phyloP scores from a whole-genome alignment of 1,284 basidiomycete genomes.

The Ganoderma resinaceum region DNA sequence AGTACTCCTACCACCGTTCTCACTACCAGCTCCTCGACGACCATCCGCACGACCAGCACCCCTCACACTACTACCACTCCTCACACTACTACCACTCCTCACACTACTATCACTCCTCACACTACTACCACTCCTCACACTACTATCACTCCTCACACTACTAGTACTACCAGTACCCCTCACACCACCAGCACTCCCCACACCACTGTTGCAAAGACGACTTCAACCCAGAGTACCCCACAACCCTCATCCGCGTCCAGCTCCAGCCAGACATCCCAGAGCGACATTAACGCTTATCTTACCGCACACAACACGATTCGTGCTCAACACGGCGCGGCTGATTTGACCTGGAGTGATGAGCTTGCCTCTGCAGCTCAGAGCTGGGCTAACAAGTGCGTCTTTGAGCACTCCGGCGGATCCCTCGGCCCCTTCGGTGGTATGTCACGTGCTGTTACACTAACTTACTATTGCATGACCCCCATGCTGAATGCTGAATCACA shows the following conservation, averaged over 20 bases:
- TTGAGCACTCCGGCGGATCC: slow-evolving; percentile 67
- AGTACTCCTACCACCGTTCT: slow-evolving; percentile 9
- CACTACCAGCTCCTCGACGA: slow-evolving; percentile 20
- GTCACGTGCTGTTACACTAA: slow-evolving; percentile 21
- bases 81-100: slow-evolving; percentile 19
- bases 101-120: slow-evolving; percentile 18
- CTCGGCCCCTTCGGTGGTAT: slow-evolving; percentile 68
- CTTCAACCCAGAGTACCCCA: background rate
- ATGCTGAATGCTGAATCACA: slow-evolving; percentile 34
- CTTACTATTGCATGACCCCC: background rate
- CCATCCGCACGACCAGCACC: slow-evolving; percentile 13
- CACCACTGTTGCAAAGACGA: slow-evolving; percentile 11
- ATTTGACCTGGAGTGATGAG: slow-evolving; percentile 63
- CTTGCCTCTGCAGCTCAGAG: slow-evolving; percentile 63
- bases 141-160: slow-evolving; percentile 22
- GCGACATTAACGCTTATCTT: slow-evolving; percentile 52
- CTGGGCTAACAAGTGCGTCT: slow-evolving; percentile 70
- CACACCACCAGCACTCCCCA: slow-evolving; percentile 19
- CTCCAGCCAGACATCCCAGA: slow-evolving; percentile 32
- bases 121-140: slow-evolving; percentile 17
- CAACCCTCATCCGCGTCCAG: background rate
- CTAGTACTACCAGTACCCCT: slow-evolving; percentile 27
- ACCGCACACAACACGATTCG: slow-evolving; percentile 65
- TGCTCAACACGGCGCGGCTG: slow-evolving; percentile 61
- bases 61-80: slow-evolving; percentile 26